Percentiles rank a stretch among this genome's conserved stretches.
These are phyloP conservation scores for Helicocarpus griseus DNA, from an alignment of 2,329 filamentous ascomycete species.

Conservation along the genomic window DNA sequence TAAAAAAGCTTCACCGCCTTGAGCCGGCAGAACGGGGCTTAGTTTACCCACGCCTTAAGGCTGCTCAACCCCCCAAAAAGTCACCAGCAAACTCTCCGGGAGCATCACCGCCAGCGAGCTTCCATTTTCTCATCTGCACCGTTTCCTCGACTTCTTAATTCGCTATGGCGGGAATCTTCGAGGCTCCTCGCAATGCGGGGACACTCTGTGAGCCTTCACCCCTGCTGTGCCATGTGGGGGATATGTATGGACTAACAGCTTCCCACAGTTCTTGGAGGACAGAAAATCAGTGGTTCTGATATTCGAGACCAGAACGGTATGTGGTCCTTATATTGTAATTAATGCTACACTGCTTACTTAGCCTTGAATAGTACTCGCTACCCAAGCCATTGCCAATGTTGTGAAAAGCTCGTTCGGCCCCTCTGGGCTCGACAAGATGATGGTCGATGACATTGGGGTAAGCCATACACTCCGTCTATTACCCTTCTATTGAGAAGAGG, in stretches of 20 bases:
- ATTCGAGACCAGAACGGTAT: slow-evolving; percentile 93
- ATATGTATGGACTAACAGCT: slow-evolving; percentile 22
- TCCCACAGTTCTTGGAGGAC: slow-evolving; percentile 69
- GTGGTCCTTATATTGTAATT: slow-evolving; percentile 20
- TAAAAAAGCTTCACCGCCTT: slow-evolving; percentile 27
- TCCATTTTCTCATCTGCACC: neutral
- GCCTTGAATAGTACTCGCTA: slow-evolving; percentile 62
- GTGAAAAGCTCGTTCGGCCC: slow-evolving; percentile 98
- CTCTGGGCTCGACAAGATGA: slow-evolving; percentile 98
- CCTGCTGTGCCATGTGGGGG: slow-evolving; percentile 6
- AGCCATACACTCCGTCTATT: slow-evolving; percentile 19
- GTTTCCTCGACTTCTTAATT: neutral
- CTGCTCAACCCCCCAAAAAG: too few relatives aligned
- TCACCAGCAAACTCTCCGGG: neutral
- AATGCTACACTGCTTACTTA: slow-evolving; percentile 10
- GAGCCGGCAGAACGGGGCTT: slow-evolving; percentile 32
- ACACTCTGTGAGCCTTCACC: slow-evolving; percentile 61
- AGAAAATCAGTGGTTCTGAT: slow-evolving; percentile 94
- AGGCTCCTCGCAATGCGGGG: slow-evolving; percentile 82
- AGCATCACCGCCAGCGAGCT: neutral
- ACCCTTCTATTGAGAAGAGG: slow-evolving; percentile 7
- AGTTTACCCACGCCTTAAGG: slow-evolving; percentile 15
- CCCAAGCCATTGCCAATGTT: slow-evolving; percentile 95
- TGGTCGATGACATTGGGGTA: slow-evolving; percentile 98
- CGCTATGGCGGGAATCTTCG: slow-evolving; percentile 93